Conservation (phyloP, 768 basidiomycete species). For the Tylopilus subfusipes region DNA sequence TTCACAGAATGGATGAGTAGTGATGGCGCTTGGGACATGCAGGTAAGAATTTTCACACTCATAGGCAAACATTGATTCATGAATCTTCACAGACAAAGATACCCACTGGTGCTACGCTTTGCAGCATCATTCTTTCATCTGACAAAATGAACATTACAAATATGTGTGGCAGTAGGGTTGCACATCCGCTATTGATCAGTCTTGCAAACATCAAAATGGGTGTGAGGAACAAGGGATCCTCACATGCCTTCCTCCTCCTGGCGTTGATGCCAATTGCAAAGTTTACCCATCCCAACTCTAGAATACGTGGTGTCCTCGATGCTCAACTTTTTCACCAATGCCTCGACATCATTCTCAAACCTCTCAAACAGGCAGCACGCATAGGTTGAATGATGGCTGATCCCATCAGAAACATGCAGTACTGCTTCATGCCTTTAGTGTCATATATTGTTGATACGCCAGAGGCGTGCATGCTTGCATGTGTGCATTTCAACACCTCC, state of each 20-base stretch:
- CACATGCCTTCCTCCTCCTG: not conserved
- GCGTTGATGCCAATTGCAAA: not conserved
- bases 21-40: not conserved
- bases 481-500: not conserved
- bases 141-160: not conserved
- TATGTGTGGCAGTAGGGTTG: not conserved
- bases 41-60: too few species aligned
- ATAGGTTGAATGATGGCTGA: not conserved
- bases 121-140: too few species aligned
- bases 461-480: not conserved
- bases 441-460: not conserved
- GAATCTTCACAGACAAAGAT: too few species aligned
- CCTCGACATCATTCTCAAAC: not conserved
- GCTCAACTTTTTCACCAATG: not conserved
- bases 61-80: too few species aligned
- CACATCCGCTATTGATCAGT: not conserved
- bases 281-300: not conserved
- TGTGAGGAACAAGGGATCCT: not conserved
- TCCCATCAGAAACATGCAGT: not conserved
- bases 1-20: constrained; percentile 3
- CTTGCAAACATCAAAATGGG: not conserved
- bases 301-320: not conserved
- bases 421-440: not conserved
- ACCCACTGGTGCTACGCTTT: too few species aligned
- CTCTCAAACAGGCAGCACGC: too few species aligned